phyloP scores from a whole-genome alignment of 176 grass and related monocot species.

The Elymus sibiricus region DNA sequence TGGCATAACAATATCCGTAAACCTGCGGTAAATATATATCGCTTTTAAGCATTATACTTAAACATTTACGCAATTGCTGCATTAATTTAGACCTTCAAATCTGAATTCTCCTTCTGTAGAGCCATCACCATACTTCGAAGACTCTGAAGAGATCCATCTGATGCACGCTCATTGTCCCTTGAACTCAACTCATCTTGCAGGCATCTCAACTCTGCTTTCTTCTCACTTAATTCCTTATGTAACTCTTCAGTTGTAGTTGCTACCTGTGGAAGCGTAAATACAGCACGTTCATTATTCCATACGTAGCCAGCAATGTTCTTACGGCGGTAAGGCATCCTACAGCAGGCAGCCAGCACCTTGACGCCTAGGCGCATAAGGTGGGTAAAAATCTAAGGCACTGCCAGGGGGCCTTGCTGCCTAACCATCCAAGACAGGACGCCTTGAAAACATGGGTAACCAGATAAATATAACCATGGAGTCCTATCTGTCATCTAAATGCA shows the following conservation, averaged over 20 bases:
- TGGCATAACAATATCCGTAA: neutral
- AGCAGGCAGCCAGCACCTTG: neutral
- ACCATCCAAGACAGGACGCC: neutral
- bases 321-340: neutral
- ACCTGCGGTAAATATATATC: neutral
- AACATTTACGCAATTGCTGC: constrained; percentile 3
- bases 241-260: constrained; percentile 55
- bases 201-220: constrained; percentile 48
- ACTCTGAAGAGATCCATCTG: constrained; percentile 47
- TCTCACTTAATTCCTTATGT: constrained; percentile 65
- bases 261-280: constrained; percentile 38
- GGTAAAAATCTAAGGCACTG: neutral
- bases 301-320: neutral
- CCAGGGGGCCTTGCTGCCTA: neutral
- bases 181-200: constrained; percentile 56
- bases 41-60: neutral
- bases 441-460: neutral
- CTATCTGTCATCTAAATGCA: neutral
- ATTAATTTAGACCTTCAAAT: constrained; percentile 67
- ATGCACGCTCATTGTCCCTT: constrained; percentile 39
- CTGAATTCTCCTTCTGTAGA: constrained; percentile 77
- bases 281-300: neutral
- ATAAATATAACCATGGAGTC: neutral
- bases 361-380: neutral
- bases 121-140: constrained; percentile 51